Evolutionary conservation across 2,329 filamentous ascomycete genomes (phyloP), one percentile per base, ranked within the genome.

Genomic region (Paramyrothecium roridum): DNA sequence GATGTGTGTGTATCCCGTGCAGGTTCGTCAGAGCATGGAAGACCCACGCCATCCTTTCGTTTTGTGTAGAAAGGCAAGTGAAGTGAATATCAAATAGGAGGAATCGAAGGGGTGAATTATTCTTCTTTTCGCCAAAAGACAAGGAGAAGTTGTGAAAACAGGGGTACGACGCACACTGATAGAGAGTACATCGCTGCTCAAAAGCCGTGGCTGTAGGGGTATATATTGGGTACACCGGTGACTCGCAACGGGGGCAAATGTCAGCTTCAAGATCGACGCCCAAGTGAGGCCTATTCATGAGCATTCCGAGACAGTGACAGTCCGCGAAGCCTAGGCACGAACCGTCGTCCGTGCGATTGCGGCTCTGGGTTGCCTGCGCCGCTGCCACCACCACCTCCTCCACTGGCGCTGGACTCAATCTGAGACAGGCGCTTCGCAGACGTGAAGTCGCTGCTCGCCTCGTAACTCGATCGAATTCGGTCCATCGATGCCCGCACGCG

Each of bases 381-480:
- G 16, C 37, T 19, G 37, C 37, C 37, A 7, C 37, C 37, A 43
- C 60, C 48, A 34, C 52, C 48, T 13, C 57, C 57, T 48, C 57
- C 63, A 51, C 68, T 66, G 6, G 81, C 82, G 51, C 80, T 84
- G 22, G 89, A 93, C 76, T 97, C 95, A 61, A 96, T 85, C 59
- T 92, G 83, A 50, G 87, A 88, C 61, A 99, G 76, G 68, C 93
- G 86, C 40, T 91, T 91, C 16, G 93, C 93, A 26, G 90, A 93
- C 0, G 93, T 96, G 67, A 97, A 96, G 65, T 98, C 95, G 65
- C 86, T 89, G 70, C 88, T 95, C 40, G 85, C 86, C 73, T 97
- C 93, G 69, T 91, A 96, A 70, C 90, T 93, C 12, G 89, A 83
- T 63, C 92, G 82, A 19, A 91, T 84, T 23, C 88, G 86, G 67